A percentile compares a stretch with the other conserved stretches of the same genome.
Conservation (phyloP, 495 filamentous ascomycete genomes). For the Stereocaulon alpinum region DNA sequence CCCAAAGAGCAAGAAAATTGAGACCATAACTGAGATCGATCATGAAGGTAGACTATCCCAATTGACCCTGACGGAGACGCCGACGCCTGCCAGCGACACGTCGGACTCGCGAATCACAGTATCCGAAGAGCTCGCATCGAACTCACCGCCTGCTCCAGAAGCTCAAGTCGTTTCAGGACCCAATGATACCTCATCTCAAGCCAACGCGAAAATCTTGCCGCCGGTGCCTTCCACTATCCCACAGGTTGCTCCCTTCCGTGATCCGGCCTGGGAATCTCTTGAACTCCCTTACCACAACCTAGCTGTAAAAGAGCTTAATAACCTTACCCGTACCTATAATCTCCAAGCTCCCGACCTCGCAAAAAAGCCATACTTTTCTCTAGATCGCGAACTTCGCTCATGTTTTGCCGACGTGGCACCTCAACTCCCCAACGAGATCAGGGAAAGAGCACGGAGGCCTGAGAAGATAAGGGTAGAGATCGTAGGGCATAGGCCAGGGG, state of each 20-base stretch:
- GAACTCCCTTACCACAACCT: slow-evolving; percentile 72
- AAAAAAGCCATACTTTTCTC: slow-evolving; percentile 83
- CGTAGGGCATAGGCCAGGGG: slow-evolving; percentile 29
- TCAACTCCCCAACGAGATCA: slow-evolving; percentile 57
- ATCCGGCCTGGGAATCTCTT: slow-evolving; percentile 45
- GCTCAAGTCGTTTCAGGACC: background rate
- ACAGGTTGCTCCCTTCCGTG: slow-evolving; percentile 35
- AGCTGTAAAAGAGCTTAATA: slow-evolving; percentile 69
- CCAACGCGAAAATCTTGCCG: background rate
- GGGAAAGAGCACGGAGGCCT: slow-evolving; percentile 51
- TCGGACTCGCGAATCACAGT: slow-evolving; percentile 16
- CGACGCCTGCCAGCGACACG: slow-evolving; percentile 11
- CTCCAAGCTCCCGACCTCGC: slow-evolving; percentile 85
- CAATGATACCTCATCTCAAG: background rate
- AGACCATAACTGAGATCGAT: slow-evolving; percentile 37
- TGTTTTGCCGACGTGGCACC: slow-evolving; percentile 86
- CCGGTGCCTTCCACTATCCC: slow-evolving; percentile 24
- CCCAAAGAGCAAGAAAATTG: slow-evolving; percentile 34
- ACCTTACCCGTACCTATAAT: slow-evolving; percentile 79
- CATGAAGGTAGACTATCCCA: slow-evolving; percentile 32
- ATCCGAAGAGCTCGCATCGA: slow-evolving; percentile 14
- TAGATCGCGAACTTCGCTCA: slow-evolving; percentile 68
- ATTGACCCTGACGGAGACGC: slow-evolving; percentile 32
- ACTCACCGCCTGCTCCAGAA: background rate
- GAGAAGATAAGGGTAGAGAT: slow-evolving; percentile 30